These are phyloP conservation scores for Beta vulgaris DNA, from an alignment of 148 eudicot genomes.

Conservation along the genomic window DNA sequence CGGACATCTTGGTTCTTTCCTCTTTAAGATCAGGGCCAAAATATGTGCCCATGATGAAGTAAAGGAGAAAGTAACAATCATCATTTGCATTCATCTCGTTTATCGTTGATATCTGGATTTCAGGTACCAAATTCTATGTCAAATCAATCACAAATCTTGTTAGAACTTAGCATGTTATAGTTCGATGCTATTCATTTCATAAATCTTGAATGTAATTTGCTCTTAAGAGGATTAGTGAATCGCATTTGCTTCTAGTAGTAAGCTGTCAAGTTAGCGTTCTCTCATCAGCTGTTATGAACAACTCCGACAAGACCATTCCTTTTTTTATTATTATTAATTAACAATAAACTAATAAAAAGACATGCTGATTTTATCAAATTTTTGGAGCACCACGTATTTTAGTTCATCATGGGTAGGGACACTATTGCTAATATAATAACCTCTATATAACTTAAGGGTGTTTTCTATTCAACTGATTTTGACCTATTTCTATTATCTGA, in stretches of 20 bases:
- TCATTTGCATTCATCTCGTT: conserved; percentile 34
- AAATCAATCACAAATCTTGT: background rate
- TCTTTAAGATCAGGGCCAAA: conserved; percentile 68
- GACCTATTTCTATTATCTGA: too few relatives aligned
- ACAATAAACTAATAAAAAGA: too few relatives aligned
- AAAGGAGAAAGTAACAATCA: conserved; percentile 65
- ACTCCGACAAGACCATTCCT: too few relatives aligned
- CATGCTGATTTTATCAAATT: too few relatives aligned
- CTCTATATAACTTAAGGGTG: too few relatives aligned
- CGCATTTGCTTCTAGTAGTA: background rate
- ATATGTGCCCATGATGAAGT: conserved; percentile 72
- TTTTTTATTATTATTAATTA: too few relatives aligned
- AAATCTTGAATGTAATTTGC: background rate
- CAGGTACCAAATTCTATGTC: background rate
- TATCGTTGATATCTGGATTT: conserved; percentile 15
- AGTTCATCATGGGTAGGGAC: too few relatives aligned
- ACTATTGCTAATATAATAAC: too few relatives aligned
- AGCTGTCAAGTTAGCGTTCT: background rate
- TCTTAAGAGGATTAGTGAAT: background rate
- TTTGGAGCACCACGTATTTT: too few relatives aligned
- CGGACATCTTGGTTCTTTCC: conserved; percentile 50
- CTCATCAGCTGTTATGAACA: too few relatives aligned
- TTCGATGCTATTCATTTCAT: too few relatives aligned
- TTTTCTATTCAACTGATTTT: too few relatives aligned
- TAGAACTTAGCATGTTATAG: background rate